Percentiles rank a stretch among this genome's conserved stretches.
Conservation (phyloP, 2,329 filamentous ascomycete species). For the Diplodia seriata region DNA sequence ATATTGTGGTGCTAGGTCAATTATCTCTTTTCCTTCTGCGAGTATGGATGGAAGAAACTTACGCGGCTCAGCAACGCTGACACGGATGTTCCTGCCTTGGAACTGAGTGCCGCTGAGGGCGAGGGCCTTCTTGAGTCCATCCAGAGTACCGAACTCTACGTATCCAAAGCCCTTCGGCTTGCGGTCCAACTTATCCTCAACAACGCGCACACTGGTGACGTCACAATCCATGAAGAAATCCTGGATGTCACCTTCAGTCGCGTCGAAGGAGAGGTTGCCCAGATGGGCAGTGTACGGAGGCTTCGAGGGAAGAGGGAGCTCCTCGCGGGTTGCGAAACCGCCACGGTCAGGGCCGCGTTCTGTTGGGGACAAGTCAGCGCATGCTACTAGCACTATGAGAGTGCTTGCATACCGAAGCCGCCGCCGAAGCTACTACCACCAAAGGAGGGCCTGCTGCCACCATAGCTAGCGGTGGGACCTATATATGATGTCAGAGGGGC, state of each 20-base stretch:
- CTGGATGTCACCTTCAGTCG: slow-evolving; percentile 79
- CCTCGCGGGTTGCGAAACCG: slow-evolving; percentile 70
- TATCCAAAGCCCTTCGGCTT: slow-evolving; percentile 99
- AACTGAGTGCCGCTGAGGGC: slow-evolving; percentile 81
- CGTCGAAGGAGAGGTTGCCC: slow-evolving; percentile 95
- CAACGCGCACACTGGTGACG: slow-evolving; percentile 90
- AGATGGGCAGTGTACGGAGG: slow-evolving; percentile 96
- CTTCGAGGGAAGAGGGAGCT: slow-evolving; percentile 84
- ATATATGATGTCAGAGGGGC: slow-evolving; percentile 32
- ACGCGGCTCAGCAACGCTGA: slow-evolving; percentile 98
- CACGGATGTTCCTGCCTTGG: slow-evolving; percentile 86
- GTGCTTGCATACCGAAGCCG: slow-evolving; percentile 29
- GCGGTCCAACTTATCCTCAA: slow-evolving; percentile 92
- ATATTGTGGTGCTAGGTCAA: slow-evolving; percentile 46
- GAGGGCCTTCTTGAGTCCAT: slow-evolving; percentile 90
- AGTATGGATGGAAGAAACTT: slow-evolving; percentile 56
- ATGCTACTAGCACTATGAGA: slow-evolving; percentile 31
- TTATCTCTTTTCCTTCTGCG: neutral
- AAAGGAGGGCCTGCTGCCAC: slow-evolving; percentile 56
- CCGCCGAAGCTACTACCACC: slow-evolving; percentile 48
- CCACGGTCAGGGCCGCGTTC: slow-evolving; percentile 39
- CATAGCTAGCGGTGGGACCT: slow-evolving; percentile 55
- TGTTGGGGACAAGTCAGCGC: slow-evolving; percentile 28
- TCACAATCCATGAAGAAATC: slow-evolving; percentile 87
- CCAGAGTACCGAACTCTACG: slow-evolving; percentile 86